Evolutionary conservation across 768 basidiomycete genomes (phyloP).

Genomic region (Boletus speciosus): DNA sequence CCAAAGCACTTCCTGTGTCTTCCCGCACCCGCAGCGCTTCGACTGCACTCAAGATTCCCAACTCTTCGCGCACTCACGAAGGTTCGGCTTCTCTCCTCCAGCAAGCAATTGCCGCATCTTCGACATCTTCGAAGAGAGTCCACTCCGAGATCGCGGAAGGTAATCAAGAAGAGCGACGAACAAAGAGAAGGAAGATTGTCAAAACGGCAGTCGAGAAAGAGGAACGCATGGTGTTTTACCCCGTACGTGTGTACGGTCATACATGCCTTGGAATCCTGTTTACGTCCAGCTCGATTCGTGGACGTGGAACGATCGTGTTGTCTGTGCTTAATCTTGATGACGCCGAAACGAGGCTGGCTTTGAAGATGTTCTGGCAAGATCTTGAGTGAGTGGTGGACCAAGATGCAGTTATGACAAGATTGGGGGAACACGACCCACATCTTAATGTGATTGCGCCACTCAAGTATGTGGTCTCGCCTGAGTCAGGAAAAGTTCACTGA

Average conservation of each 20-base stretch:
- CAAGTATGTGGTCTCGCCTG: not conserved
- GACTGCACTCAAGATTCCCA: not conserved
- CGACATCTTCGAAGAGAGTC: not conserved
- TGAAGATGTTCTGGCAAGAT: constrained; percentile 14
- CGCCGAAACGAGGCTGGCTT: not conserved
- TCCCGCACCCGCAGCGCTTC: not conserved
- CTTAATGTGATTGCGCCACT: not conserved
- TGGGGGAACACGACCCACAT: not conserved
- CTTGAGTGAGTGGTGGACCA: not conserved
- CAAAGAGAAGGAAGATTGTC: not conserved
- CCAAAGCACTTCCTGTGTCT: not conserved
- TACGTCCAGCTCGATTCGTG: constrained; percentile 10
- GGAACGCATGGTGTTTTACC: not conserved
- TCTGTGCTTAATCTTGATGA: not conserved
- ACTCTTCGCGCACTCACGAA: not conserved
- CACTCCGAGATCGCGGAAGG: not conserved
- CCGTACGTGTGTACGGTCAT: constrained; percentile 1
- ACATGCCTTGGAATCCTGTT: constrained; percentile 5
- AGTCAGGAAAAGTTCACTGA: not conserved
- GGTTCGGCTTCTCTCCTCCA: not conserved
- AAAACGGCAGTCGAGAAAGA: not conserved
- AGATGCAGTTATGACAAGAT: not conserved
- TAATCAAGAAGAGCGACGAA: not conserved
- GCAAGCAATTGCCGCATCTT: not conserved
- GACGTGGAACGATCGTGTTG: constrained; percentile 8